Percentiles rank a stretch among this genome's conserved stretches.
These are phyloP conservation scores for Pleurotus tuoliensis DNA, from an alignment of 768 basidiomycete genomes.

Conservation along the genomic window DNA sequence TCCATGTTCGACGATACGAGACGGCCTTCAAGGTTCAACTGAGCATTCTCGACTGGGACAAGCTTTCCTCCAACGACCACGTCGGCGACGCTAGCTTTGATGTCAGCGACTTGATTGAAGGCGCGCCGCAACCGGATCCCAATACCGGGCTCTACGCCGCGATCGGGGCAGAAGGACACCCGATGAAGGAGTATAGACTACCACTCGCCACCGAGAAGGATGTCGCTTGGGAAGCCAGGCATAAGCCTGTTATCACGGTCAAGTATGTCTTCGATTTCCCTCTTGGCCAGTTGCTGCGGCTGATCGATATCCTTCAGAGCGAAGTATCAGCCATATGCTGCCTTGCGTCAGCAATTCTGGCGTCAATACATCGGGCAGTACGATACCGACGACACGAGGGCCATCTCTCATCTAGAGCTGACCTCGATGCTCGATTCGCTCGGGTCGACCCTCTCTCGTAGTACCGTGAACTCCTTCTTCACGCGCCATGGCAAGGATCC, in stretches of 20 bases:
- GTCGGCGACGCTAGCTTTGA: constrained; percentile 78
- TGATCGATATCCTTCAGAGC: constrained; percentile 45
- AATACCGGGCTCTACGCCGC: constrained; percentile 54
- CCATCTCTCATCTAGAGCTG: constrained; percentile 80
- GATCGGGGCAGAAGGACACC: constrained; percentile 47
- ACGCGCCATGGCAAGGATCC: constrained; percentile 61
- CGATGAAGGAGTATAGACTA: constrained; percentile 73
- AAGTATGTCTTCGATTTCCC: constrained; percentile 35
- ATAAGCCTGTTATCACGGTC: constrained; percentile 66
- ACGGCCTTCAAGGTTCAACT: constrained; percentile 25
- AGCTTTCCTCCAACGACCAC: constrained; percentile 83
- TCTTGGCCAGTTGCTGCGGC: neutral
- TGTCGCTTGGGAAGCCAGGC: constrained; percentile 66
- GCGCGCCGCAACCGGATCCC: constrained; percentile 63
- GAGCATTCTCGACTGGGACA: constrained; percentile 95
- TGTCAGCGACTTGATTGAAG: constrained; percentile 63
- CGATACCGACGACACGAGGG: constrained; percentile 76
- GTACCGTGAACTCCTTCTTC: constrained; percentile 84
- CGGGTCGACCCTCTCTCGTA: constrained; percentile 80
- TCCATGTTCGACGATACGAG: constrained; percentile 91
- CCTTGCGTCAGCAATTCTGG: constrained; percentile 90
- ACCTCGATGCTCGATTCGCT: constrained; percentile 96
- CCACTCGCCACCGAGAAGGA: constrained; percentile 59
- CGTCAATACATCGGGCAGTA: constrained; percentile 84
- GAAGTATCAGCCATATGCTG: constrained; percentile 93